Percentiles rank a stretch among this genome's conserved stretches.
Conservation (phyloP, 2,329 filamentous ascomycete genomes). For the Cordyceps cicadae region DNA sequence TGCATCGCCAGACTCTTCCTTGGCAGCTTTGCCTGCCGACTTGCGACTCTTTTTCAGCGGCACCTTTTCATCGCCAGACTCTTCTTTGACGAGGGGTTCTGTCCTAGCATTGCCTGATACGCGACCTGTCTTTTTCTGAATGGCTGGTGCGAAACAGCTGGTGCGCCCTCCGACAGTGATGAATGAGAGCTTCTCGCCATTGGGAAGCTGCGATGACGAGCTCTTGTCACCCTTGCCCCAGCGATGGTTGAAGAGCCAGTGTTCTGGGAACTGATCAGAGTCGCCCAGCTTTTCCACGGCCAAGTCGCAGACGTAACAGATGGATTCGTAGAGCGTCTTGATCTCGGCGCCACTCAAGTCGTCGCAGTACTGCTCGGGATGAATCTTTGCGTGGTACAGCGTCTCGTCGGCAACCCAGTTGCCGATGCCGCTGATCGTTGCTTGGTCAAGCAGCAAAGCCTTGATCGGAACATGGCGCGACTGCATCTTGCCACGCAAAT, state of each 20-base stretch:
- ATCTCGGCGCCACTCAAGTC: slow-evolving; percentile 68
- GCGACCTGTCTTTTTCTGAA: slow-evolving; percentile 70
- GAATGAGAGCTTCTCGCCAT: slow-evolving; percentile 75
- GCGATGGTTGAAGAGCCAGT: slow-evolving; percentile 82
- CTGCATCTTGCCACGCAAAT: slow-evolving; percentile 61
- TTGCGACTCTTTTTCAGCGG: slow-evolving; percentile 18
- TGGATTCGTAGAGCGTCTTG: slow-evolving; percentile 59
- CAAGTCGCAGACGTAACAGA: slow-evolving; percentile 71
- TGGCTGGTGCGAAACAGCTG: slow-evolving; percentile 74
- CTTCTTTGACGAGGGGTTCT: slow-evolving; percentile 26
- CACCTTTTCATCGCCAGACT: slow-evolving; percentile 19
- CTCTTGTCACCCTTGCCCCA: slow-evolving; percentile 87
- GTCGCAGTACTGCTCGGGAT: slow-evolving; percentile 89
- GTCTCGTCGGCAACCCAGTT: slow-evolving; percentile 98
- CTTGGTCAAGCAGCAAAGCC: slow-evolving; percentile 78
- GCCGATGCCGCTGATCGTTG: slow-evolving; percentile 82
- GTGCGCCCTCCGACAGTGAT: slow-evolving; percentile 86
- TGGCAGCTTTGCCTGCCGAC: slow-evolving; percentile 15
- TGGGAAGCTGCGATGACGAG: slow-evolving; percentile 60
- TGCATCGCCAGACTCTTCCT: slow-evolving; percentile 20
- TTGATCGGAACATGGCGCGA: slow-evolving; percentile 82
- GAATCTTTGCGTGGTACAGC: slow-evolving; percentile 77
- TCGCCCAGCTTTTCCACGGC: slow-evolving; percentile 75
- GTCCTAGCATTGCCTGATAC: slow-evolving; percentile 36
- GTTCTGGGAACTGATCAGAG: slow-evolving; percentile 71